These are phyloP conservation scores for Psilocybe subaeruginosa DNA, from an alignment of 768 basidiomycete species.

Conservation along the genomic window DNA sequence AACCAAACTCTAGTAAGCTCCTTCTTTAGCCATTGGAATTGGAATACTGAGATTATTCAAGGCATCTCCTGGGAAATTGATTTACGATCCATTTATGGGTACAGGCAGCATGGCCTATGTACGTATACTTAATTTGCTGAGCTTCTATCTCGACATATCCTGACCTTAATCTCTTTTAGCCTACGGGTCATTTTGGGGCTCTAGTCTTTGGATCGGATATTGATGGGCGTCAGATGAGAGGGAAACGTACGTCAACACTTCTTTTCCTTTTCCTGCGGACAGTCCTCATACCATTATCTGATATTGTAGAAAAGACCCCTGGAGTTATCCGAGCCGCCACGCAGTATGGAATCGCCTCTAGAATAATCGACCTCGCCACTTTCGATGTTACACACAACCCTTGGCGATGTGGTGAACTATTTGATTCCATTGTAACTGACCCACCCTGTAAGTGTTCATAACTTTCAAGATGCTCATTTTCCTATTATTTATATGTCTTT, in stretches of 20 bases:
- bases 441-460: slow-evolving; percentile 75
- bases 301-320: slow-evolving; percentile 44
- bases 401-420: slow-evolving; percentile 85
- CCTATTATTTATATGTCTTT: slow-evolving; percentile 1
- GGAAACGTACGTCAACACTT: slow-evolving; percentile 62
- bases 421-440: slow-evolving; percentile 95
- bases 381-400: slow-evolving; percentile 94
- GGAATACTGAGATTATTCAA: slow-evolving; percentile 29
- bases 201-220: slow-evolving; percentile 92
- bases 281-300: background rate
- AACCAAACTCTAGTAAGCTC: slow-evolving; percentile 82
- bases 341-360: slow-evolving; percentile 78
- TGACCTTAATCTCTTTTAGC: slow-evolving; percentile 44
- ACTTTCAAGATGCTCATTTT: background rate
- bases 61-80: slow-evolving; percentile 86
- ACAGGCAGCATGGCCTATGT: slow-evolving; percentile 94
- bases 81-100: slow-evolving; percentile 96
- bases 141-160: background rate
- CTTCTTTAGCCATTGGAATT: background rate
- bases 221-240: slow-evolving; percentile 96
- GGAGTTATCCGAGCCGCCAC: slow-evolving; percentile 81
- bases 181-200: slow-evolving; percentile 87
- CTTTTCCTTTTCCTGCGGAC: background rate
- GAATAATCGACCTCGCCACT: slow-evolving; percentile 83
- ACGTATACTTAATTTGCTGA: slow-evolving; percentile 20